phyloP scores from a whole-genome alignment of 192 early-diverging fungal species.

The Umbelopsis sp. region DNA sequence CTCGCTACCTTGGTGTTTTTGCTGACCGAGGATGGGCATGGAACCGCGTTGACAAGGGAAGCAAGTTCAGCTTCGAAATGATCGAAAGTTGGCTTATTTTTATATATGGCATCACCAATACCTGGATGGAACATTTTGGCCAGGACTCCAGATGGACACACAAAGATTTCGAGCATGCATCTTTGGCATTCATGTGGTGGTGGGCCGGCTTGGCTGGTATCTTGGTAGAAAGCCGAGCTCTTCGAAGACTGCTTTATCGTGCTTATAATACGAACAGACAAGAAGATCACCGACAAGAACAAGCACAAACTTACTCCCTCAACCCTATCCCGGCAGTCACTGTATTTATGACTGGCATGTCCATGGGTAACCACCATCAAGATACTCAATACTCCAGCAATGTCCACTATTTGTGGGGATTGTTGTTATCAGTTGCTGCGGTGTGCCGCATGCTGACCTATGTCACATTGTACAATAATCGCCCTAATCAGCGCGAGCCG shows the following conservation, averaged over 20 bases:
- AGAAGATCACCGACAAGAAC: slow-evolving; percentile 14
- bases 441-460: slow-evolving; percentile 36
- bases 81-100: slow-evolving; percentile 39
- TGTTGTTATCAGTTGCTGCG: slow-evolving; percentile 31
- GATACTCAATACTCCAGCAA: slow-evolving; percentile 33
- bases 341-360: slow-evolving; percentile 39
- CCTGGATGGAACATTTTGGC: slow-evolving; percentile 47
- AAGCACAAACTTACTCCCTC: slow-evolving; percentile 27
- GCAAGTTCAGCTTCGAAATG: slow-evolving; percentile 40
- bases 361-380: slow-evolving; percentile 45
- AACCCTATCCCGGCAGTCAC: slow-evolving; percentile 42
- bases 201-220: slow-evolving; percentile 41
- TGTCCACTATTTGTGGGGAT: slow-evolving; percentile 42
- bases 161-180: slow-evolving; percentile 44
- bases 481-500: slow-evolving; percentile 20
- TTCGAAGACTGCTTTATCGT: slow-evolving; percentile 28
- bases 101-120: slow-evolving; percentile 43
- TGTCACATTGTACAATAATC: slow-evolving; percentile 26
- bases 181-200: slow-evolving; percentile 47
- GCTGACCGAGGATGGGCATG: slow-evolving; percentile 42
- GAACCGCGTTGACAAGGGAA: slow-evolving; percentile 33
- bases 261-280: not conserved
- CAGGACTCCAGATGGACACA: slow-evolving; percentile 35
- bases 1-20: slow-evolving; percentile 43
- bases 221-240: slow-evolving; percentile 34